Evolutionary conservation across 1,139 yeast genomes (phyloP).

Genomic region (Protomyces lactucae-debilis): DNA sequence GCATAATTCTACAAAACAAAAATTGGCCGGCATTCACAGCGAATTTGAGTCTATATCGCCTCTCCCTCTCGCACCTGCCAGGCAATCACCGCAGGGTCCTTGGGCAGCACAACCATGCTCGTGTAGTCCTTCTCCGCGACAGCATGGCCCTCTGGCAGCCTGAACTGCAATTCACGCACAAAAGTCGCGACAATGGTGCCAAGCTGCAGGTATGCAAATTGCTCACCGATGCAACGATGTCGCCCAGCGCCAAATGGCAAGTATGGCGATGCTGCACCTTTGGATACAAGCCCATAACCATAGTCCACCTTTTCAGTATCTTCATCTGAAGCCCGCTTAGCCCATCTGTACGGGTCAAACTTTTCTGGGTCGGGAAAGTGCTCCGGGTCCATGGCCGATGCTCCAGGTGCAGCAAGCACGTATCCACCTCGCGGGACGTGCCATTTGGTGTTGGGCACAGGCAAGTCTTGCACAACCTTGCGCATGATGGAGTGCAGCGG

Average conservation of each 20-base stretch:
- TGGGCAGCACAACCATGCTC: slow-evolving; percentile 29
- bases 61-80: slow-evolving; percentile 17
- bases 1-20: no score
- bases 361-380: slow-evolving; percentile 69
- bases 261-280: slow-evolving; percentile 93
- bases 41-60: not conserved
- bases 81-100: slow-evolving; percentile 17
- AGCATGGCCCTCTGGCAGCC: slow-evolving; percentile 47
- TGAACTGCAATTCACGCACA: slow-evolving; percentile 76
- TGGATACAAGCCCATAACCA: slow-evolving; percentile 92
- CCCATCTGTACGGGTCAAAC: slow-evolving; percentile 89
- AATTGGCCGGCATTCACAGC: no score
- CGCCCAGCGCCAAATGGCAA: slow-evolving; percentile 99
- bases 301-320: slow-evolving; percentile 56
- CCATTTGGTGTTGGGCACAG: slow-evolving; percentile 72
- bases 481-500: slow-evolving; percentile 95
- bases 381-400: slow-evolving; percentile 67
- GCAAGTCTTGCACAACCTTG: slow-evolving; percentile 71
- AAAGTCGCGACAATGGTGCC: slow-evolving; percentile 76
- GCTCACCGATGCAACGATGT: slow-evolving; percentile 99
- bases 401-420: slow-evolving; percentile 91
- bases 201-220: slow-evolving; percentile 90
- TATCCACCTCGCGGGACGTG: slow-evolving; percentile 86
- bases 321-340: slow-evolving; percentile 40
- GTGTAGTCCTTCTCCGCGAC: slow-evolving; percentile 77